Conservation (phyloP, 495 filamentous ascomycete genomes). For the Annulohypoxylon bovei region DNA sequence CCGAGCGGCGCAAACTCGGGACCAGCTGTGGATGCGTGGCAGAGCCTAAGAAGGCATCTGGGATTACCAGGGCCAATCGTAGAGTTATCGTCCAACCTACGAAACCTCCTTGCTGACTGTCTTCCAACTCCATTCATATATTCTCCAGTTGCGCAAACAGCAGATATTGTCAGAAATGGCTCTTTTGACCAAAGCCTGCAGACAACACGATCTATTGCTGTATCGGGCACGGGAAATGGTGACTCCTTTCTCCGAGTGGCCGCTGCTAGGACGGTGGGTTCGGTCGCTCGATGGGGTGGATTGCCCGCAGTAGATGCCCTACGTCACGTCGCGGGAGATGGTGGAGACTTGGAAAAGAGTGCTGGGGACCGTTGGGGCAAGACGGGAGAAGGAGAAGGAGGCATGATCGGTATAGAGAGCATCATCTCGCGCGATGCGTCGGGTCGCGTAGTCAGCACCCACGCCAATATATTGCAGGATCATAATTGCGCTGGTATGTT, state of each 20-base stretch:
- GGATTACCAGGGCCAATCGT: constrained; percentile 48
- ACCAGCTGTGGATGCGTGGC: constrained; percentile 11
- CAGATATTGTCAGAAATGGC: too few relatives aligned
- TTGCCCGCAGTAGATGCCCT: constrained; percentile 62
- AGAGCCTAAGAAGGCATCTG: constrained; percentile 23
- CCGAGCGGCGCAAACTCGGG: not conserved
- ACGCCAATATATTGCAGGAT: constrained; percentile 68
- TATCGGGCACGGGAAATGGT: constrained; percentile 90
- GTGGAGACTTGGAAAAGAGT: constrained; percentile 78
- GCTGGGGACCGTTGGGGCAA: constrained; percentile 79
- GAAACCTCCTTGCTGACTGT: constrained; percentile 61
- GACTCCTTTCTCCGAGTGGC: constrained; percentile 83
- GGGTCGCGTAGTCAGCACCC: constrained; percentile 53
- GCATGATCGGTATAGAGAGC: constrained; percentile 86
- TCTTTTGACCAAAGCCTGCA: constrained; percentile 21
- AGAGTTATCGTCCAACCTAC: constrained; percentile 52
- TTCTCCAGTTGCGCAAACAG: constrained; percentile 33
- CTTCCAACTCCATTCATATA: constrained; percentile 56
- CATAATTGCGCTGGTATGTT: constrained; percentile 95
- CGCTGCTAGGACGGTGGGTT: constrained; percentile 76
- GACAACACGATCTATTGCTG: constrained; percentile 68
- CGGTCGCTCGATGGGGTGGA: constrained; percentile 71
- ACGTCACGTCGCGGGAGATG: constrained; percentile 70
- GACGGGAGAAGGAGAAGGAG: constrained; percentile 84
- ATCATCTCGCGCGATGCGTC: constrained; percentile 55